phyloP scores from a whole-genome alignment of 2,329 filamentous ascomycete species.

The Penicillium sp. region DNA sequence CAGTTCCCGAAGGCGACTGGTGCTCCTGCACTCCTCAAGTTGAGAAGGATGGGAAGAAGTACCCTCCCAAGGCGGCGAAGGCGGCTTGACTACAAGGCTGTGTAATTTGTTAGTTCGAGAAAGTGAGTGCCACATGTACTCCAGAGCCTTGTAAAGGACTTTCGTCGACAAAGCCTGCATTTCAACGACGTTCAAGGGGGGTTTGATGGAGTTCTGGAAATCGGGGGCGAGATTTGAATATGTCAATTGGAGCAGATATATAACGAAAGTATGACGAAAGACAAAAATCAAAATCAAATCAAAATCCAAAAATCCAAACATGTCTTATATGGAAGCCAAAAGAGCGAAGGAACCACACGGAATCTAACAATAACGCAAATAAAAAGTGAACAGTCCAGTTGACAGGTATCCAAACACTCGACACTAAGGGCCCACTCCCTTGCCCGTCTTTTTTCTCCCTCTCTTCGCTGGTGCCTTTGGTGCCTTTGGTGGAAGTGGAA shows the following conservation, averaged over 20 bases:
- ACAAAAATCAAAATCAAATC: neutral
- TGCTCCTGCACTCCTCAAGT: conserved; percentile 59
- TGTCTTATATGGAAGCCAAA: neutral
- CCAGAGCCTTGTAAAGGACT: neutral
- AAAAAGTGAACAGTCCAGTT: neutral
- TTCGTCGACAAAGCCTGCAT: neutral
- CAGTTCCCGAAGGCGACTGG: conserved; percentile 50
- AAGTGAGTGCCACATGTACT: neutral
- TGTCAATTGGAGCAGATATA: neutral
- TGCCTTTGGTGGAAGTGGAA: neutral
- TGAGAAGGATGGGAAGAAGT: conserved; percentile 52
- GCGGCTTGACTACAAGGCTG: conserved; percentile 34
- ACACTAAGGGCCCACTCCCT: neutral
- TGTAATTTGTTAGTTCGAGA: conserved; percentile 10
- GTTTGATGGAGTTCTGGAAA: neutral
- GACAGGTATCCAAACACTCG: no score
- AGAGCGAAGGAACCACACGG: neutral
- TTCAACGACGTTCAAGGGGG: neutral
- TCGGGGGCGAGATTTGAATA: neutral
- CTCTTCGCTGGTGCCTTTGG: neutral
- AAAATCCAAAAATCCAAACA: neutral
- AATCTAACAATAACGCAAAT: neutral
- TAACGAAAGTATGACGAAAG: neutral
- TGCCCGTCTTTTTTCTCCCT: neutral
- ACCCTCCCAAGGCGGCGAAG: conserved; percentile 54